Evolutionary conservation across 2,329 filamentous ascomycete species (phyloP), one percentile per base, ranked within the genome.

Genomic region (Alternaria tenuissima): DNA sequence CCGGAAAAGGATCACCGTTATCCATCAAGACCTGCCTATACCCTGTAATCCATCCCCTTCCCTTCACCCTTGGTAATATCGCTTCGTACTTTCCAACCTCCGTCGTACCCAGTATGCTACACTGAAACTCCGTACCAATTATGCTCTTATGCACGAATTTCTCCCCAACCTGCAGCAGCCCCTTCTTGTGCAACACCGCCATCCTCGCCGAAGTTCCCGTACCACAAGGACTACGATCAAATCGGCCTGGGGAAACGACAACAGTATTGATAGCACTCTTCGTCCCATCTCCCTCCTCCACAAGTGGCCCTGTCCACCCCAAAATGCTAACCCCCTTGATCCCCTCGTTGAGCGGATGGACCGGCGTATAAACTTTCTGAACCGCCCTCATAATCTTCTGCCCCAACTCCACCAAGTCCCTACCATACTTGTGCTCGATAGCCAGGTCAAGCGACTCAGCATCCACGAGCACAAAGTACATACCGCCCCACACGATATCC

Each of bases 401-500:
- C 1, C 81, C 82, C 7, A 82, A 20, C 28, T 81, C 76, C 11
- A 84, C 71, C 2, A 85, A 71, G 32, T 76, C 70, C 0, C 71
- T 52, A 5, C 75, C 77, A 42, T 79, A 51, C 20, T 69, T 59
- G 43, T 75, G 75, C 20, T 74, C 65, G 18, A 84, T 68, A 7
- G 56, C 57, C 6, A 83, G 57, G 0, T 79, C 78, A 2, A 82
- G 59, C 0, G 78, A 75, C 1, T 67, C 68, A 0, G 76, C 79
- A 52, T 83, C 79, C 0, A 83, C 80, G 8, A 84, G 49, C 3
- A 71, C 79, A 55, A 80, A 84, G 61, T 78, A 76, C 81, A 82
- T 82, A 1, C 82, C 82, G 7, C 82, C 82, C 71, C 78, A 84
- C 14, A 80, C 82, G 48, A 84, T 73, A 54, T 84, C 81, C 30